phyloP scores from a whole-genome alignment of 179 eudicot species.

The Spergularia azorica region DNA sequence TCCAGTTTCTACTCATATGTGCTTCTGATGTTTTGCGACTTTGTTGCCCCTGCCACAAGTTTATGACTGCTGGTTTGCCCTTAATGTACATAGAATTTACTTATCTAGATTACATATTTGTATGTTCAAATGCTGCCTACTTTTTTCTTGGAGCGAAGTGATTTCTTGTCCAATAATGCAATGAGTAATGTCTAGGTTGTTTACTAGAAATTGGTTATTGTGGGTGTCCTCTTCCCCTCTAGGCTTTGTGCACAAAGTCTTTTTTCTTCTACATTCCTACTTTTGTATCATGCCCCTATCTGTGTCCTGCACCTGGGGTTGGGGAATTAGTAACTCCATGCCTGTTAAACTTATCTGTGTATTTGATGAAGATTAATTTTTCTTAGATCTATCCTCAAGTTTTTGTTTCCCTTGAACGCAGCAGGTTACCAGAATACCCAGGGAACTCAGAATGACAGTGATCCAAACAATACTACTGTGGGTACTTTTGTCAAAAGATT shows the following conservation, averaged over 20 bases:
- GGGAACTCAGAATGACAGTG: slow-evolving; percentile 72
- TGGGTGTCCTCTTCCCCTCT: too few species aligned
- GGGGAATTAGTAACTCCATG: neutral
- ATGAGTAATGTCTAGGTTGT: too few species aligned
- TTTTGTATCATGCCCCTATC: neutral
- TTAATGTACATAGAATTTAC: too few species aligned
- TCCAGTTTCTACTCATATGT: too few species aligned
- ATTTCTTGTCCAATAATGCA: too few species aligned
- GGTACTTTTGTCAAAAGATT: slow-evolving; percentile 37
- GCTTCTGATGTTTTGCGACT: too few species aligned
- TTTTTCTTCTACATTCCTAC: neutral
- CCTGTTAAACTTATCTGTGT: neutral
- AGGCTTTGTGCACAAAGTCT: neutral
- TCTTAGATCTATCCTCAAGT: slow-evolving; percentile 7
- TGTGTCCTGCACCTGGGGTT: neutral
- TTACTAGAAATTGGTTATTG: too few species aligned
- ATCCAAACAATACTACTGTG: slow-evolving; percentile 93
- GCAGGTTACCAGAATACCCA: slow-evolving; percentile 74
- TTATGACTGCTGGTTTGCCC: too few species aligned
- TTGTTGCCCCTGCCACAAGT: too few species aligned
- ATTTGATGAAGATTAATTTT: neutral
- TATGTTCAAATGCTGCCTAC: too few species aligned
- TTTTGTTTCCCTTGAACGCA: slow-evolving; percentile 39
- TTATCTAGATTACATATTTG: too few species aligned
- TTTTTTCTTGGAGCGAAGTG: too few species aligned